These are phyloP conservation scores for Termitomyces sp. DNA, from an alignment of 768 basidiomycete species.

Conservation along the genomic window DNA sequence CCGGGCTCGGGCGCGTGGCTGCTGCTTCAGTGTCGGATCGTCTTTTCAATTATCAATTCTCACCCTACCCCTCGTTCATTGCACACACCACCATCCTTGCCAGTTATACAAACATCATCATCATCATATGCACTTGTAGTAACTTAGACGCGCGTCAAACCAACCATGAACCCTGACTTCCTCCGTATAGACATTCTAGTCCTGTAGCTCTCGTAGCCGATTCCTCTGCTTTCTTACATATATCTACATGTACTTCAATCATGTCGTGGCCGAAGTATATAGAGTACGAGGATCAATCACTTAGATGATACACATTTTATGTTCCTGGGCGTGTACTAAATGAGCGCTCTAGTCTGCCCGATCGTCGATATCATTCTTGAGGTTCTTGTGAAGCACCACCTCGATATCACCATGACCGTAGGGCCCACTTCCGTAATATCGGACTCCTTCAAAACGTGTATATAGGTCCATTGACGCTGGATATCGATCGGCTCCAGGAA, in stretches of 20 bases:
- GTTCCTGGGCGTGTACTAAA: background rate
- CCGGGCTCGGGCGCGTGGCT: conserved; percentile 5
- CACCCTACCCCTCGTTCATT: background rate
- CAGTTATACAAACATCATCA: background rate
- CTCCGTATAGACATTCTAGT: conserved; percentile 1
- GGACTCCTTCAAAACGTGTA: background rate
- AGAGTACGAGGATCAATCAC: background rate
- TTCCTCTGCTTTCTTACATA: background rate
- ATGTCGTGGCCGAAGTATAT: background rate
- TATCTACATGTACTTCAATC: background rate
- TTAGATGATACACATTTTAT: background rate
- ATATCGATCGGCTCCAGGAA: background rate
- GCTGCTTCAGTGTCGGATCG: background rate
- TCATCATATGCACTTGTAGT: background rate
- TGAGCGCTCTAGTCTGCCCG: too few species aligned
- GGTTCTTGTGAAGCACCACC: background rate
- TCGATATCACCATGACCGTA: background rate
- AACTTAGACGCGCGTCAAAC: background rate
- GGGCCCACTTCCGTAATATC: background rate
- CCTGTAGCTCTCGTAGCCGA: background rate
- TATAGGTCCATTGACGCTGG: background rate
- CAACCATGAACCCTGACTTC: background rate
- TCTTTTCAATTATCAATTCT: background rate
- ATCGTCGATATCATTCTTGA: too few species aligned
- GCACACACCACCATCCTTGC: background rate